A percentile compares a stretch with the other conserved stretches of the same genome.
These are phyloP conservation scores for Leishmania braziliensis DNA, from an alignment of 208 protist genomes.

Conservation along the genomic window DNA sequence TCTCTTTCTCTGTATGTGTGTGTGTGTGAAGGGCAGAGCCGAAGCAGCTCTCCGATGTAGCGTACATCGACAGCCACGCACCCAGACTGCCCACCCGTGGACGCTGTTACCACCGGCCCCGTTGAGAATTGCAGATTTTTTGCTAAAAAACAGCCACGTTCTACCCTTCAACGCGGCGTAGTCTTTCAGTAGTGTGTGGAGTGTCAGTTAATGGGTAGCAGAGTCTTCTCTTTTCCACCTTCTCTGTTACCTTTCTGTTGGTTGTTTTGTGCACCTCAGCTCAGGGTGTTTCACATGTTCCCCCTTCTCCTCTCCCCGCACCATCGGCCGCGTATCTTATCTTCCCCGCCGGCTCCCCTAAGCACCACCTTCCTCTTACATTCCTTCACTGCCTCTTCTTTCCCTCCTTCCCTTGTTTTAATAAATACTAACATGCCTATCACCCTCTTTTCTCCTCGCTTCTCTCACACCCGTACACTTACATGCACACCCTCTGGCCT, in stretches of 20 bases:
- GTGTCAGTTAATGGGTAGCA: neutral
- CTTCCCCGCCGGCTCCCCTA: neutral
- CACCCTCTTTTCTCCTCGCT: neutral
- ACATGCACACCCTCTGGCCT: neutral
- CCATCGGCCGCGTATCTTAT: neutral
- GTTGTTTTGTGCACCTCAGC: neutral
- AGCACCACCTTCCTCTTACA: conserved; percentile 12
- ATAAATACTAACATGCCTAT: neutral
- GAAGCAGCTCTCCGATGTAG: neutral
- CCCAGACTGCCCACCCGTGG: neutral
- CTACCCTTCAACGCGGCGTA: neutral
- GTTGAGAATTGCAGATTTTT: neutral
- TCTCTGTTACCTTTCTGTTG: neutral
- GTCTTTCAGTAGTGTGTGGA: neutral
- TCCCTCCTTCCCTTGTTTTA: conserved; percentile 10
- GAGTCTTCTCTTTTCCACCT: neutral
- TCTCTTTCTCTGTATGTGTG: neutral
- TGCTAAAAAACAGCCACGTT: neutral
- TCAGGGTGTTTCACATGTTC: neutral
- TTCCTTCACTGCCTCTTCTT: conserved; percentile 22
- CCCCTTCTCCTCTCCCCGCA: neutral
- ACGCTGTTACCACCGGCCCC: neutral
- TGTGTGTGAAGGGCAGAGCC: neutral
- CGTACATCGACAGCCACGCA: neutral
- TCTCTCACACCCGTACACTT: neutral